Conservation (phyloP, 805 yeast species). For the Hanseniaspora vineae region DNA sequence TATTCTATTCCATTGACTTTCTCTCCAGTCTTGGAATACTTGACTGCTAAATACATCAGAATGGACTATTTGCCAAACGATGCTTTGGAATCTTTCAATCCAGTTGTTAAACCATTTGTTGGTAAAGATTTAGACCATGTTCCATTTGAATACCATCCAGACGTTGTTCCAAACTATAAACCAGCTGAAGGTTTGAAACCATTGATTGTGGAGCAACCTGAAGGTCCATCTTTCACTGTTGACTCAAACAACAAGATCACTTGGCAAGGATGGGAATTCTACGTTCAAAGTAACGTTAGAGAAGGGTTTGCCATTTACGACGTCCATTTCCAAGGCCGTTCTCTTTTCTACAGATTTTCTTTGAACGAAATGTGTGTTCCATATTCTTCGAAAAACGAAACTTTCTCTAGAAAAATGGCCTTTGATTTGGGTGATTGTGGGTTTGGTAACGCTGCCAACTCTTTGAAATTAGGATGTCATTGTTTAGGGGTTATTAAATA, state of each 20-base stretch:
- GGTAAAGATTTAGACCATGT: slow-evolving; percentile 35
- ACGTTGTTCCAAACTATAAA: slow-evolving; percentile 39
- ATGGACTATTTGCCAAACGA: slow-evolving; percentile 69
- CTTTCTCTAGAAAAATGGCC: slow-evolving; percentile 77
- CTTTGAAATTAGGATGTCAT: slow-evolving; percentile 62
- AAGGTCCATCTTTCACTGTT: slow-evolving; percentile 59
- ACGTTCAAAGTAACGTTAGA: slow-evolving; percentile 56
- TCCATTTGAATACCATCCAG: slow-evolving; percentile 71
- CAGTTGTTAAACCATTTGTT: slow-evolving; percentile 2
- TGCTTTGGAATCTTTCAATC: slow-evolving; percentile 32
- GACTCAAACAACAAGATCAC: slow-evolving; percentile 42
- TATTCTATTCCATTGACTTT: slow-evolving; percentile 63
- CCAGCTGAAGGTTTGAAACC: slow-evolving; percentile 50
- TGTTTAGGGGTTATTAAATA: slow-evolving; percentile 72
- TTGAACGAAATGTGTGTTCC: slow-evolving; percentile 82
- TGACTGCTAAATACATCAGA: slow-evolving; percentile 47
- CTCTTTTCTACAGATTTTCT: slow-evolving; percentile 57
- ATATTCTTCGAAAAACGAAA: slow-evolving; percentile 74
- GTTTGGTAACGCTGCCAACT: slow-evolving; percentile 61
- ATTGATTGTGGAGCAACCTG: slow-evolving; percentile 58
- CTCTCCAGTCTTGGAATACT: slow-evolving; percentile 58
- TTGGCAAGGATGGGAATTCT: slow-evolving; percentile 82
- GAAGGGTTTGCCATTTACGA: slow-evolving; percentile 73
- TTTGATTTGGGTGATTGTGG: slow-evolving; percentile 82
- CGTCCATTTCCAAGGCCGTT: slow-evolving; percentile 63